A percentile compares a stretch with the other conserved stretches of the same genome.
Evolutionary conservation across 2,329 filamentous ascomycete genomes (phyloP).

Genomic region (Basipetospora chlamydospora): DNA sequence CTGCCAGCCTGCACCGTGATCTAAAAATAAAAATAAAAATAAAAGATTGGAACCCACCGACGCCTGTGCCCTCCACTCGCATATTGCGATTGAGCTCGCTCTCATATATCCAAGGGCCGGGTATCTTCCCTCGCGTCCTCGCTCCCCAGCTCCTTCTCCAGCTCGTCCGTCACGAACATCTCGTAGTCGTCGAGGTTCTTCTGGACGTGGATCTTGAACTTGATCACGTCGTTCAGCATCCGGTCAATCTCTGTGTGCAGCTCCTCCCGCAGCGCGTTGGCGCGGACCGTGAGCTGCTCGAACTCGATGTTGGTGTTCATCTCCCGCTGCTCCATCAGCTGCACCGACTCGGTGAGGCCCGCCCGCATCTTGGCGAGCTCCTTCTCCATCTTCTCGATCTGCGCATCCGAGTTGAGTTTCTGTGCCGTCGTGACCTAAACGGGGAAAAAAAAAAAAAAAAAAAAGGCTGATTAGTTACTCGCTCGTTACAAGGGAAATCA

Average conservation of each 20-base stretch:
- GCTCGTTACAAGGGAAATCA: too few species aligned
- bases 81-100: too few species aligned
- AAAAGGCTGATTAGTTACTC: too few species aligned
- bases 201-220: slow-evolving; percentile 96
- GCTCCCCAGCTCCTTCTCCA: slow-evolving; percentile 68
- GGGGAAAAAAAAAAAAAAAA: too few species aligned
- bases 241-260: slow-evolving; percentile 94
- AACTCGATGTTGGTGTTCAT: slow-evolving; percentile 98
- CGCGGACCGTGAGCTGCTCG: slow-evolving; percentile 77
- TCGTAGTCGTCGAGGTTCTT: slow-evolving; percentile 89
- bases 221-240: slow-evolving; percentile 93
- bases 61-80: too few species aligned
- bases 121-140: slow-evolving; percentile 43
- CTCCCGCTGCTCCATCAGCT: slow-evolving; percentile 85
- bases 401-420: slow-evolving; percentile 75
- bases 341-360: slow-evolving; percentile 69
- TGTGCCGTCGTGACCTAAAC: slow-evolving; percentile 56
- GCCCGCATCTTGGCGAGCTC: slow-evolving; percentile 88
- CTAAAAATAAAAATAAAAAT: too few species aligned
- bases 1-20: too few species aligned
- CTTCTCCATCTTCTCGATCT: slow-evolving; percentile 98
- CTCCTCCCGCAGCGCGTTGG: slow-evolving; percentile 79
- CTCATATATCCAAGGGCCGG: slow-evolving; percentile 16
- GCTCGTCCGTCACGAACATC: slow-evolving; percentile 79
- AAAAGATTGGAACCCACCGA: too few species aligned